Base-by-base conservation (phyloP, 495 filamentous ascomycete species). In the Elaphomyces granulatus region DNA sequence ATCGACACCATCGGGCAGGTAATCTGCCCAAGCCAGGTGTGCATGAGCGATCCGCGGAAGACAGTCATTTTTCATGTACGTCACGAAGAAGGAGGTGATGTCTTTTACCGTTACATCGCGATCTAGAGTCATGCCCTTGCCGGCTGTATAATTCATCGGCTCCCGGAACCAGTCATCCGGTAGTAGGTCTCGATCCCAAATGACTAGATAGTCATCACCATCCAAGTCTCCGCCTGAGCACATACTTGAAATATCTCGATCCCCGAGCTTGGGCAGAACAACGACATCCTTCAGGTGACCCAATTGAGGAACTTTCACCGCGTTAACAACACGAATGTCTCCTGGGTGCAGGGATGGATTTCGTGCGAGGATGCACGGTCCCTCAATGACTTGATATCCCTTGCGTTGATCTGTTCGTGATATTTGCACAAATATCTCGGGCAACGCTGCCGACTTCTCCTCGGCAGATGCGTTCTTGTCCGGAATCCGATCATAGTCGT, bases 291-390 rank as follows among this genome's bases (percentile, higher is more conserved):
- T 71, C 3, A 95, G 68, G 48, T 94, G 80, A 23, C 69, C 66
- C 4, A 99, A 68, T 8, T 61, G 61, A 2, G 78, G 76, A 6
- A 77, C 64, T 47, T 96, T 74, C 10, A 96, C 81, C 8, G 90
- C 92, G 28, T 70, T 65, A 9, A 94, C 88, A 4, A 94, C 78
- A 14, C 90, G 78, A 26, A 96, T 75, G 55, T 96, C 90, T 2
- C 90, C 90, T 0, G 88, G 82, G 49, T 99, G 90, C 7, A 99
- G 74, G 0, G 88, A 94, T 2, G 90, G 90, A 46, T 96, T 99
- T 3, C 90, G 79, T 10, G 84, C 87, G 1, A 96, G 65, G 18
- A 94, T 57, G 51, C 90, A 96, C 9, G 83, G 49, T 0, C 85
- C 87, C 34, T 77, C 67, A 28, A 96, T 78, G 0, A 92, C 63